Evolutionary conservation across 1,284 basidiomycete species (phyloP).

Genomic region (Ganoderma multipileum): DNA sequence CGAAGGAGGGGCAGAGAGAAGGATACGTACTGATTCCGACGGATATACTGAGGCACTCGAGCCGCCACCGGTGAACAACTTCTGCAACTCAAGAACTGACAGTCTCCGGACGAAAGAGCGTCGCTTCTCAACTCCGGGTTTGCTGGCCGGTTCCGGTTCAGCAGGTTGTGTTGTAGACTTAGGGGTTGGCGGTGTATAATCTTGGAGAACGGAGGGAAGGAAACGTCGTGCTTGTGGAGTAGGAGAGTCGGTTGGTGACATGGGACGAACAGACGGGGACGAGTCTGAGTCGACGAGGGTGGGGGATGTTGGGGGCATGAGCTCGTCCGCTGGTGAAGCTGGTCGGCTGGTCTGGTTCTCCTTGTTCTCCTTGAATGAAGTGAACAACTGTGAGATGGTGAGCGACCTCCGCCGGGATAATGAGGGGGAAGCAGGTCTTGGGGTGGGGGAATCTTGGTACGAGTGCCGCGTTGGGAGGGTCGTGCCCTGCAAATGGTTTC

Average conservation of each 20-base stretch:
- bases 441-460: slow-evolving; percentile 11
- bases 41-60: slow-evolving; percentile 13
- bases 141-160: slow-evolving; percentile 6
- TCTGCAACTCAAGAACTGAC: slow-evolving; percentile 41
- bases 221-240: slow-evolving; percentile 14
- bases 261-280: slow-evolving; percentile 18
- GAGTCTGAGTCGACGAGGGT: slow-evolving; percentile 23
- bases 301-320: slow-evolving; percentile 26
- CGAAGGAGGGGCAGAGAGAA: neutral
- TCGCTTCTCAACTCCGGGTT: slow-evolving; percentile 33
- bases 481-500: slow-evolving; percentile 6
- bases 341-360: slow-evolving; percentile 28
- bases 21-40: neutral
- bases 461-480: slow-evolving; percentile 20
- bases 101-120: slow-evolving; percentile 41
- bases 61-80: slow-evolving; percentile 35
- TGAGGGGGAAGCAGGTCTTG: slow-evolving; percentile 29
- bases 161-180: slow-evolving; percentile 9
- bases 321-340: slow-evolving; percentile 28
- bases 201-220: slow-evolving; percentile 32
- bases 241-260: slow-evolving; percentile 22
- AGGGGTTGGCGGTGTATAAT: slow-evolving; percentile 24
- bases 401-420: slow-evolving; percentile 36
- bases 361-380: slow-evolving; percentile 31
- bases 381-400: slow-evolving; percentile 38